Base-by-base conservation (phyloP, 83 land plant genomes). In the Picea engelmannii region DNA sequence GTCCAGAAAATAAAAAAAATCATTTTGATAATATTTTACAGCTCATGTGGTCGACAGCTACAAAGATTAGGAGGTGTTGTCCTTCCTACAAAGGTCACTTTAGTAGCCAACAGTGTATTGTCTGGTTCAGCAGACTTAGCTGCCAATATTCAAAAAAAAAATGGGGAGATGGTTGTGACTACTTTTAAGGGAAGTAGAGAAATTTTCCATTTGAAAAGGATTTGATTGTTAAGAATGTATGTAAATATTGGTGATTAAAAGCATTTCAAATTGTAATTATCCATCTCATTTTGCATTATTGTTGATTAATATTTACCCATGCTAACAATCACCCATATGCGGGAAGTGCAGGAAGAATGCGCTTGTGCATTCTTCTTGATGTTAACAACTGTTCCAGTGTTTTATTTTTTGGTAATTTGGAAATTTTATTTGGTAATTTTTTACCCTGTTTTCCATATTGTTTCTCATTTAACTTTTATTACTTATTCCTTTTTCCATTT, bases 161-260 rank as follows among this genome's bases (percentile, higher is more conserved):
- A 35, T 20, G 79, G 64, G 16, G 79, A 78, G 21, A 78, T 61
- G 40, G 21, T 1, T 25, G 27, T 6, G 24, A 78, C 58, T 60
- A 4, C 20, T 59, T 21, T 35, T 20, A 78, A 60, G 79, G 79
- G 79, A 21, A 78, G 64, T 78, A 78, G 62, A 4, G 61, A n/a
- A 25, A 35, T 31, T 23, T 58, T 23, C 52, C 66, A 80, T 83
- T n/a, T 76, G 21, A 85, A 87, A 60, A 68, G 59, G 80, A 80
- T 24, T 49, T 49, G 49, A 23, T 27, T 8, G 81, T 31, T 64
- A 92, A 84, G 58, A 38, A 80, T 62, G 17, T 38, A 17, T 31
- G 35, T 31, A 31, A 73, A 66, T 55, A 49, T 23, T 4, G 67
- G 38, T 84, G 92, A 90, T 66, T 88, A 86, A 78, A 87, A 31